Evolutionary conservation across 2,329 filamentous ascomycete species (phyloP).

Genomic region (Stagonosporopsis rhizophila): DNA sequence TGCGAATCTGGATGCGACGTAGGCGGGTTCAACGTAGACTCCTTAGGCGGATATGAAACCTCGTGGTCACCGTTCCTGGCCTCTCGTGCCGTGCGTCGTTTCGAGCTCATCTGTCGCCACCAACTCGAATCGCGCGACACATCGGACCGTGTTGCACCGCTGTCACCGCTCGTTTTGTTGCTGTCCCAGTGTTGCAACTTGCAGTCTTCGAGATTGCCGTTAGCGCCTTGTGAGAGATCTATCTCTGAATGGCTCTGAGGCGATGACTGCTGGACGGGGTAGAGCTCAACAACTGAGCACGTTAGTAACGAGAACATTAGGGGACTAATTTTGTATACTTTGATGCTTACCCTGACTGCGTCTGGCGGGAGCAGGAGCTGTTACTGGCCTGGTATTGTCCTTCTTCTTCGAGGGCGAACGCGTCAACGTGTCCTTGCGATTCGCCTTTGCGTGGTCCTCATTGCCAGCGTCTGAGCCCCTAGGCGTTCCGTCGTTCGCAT

Average conservation of each 20-base stretch:
- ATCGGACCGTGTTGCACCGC: constrained; percentile 39
- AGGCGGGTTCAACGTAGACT: constrained; percentile 33
- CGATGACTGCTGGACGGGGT: constrained; percentile 37
- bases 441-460: constrained; percentile 28
- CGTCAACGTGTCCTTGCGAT: constrained; percentile 42
- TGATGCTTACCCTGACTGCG: constrained; percentile 44
- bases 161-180: constrained; percentile 42
- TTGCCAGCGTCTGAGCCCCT: constrained; percentile 25
- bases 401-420: constrained; percentile 32
- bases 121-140: constrained; percentile 42
- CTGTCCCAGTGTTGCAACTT: constrained; percentile 44
- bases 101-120: constrained; percentile 47
- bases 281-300: constrained; percentile 37
- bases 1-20: constrained; percentile 23
- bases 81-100: constrained; percentile 36
- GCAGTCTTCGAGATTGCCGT: constrained; percentile 43
- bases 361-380: constrained; percentile 45
- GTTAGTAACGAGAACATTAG: constrained; percentile 1
- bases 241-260: constrained; percentile 47
- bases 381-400: constrained; percentile 41
- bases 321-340: constrained; percentile 3
- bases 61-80: constrained; percentile 41
- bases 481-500: constrained; percentile 31
- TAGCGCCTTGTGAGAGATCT: constrained; percentile 40
- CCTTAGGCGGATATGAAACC: constrained; percentile 32